Evolutionary conservation across 345 rosid species (phyloP).

Genomic region (Reutealis trisperma): DNA sequence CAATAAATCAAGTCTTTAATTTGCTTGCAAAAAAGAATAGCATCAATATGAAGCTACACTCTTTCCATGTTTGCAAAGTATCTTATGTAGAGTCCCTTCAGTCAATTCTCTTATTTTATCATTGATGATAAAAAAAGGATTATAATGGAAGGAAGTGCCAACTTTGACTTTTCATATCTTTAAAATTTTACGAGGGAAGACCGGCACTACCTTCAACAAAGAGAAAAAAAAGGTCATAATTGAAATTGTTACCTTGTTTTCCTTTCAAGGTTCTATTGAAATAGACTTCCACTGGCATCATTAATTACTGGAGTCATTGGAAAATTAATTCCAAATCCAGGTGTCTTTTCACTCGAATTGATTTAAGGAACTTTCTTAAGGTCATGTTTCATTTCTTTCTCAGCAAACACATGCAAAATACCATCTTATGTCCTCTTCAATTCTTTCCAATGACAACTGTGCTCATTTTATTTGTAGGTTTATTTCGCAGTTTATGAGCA

Average conservation of each 20-base stretch:
- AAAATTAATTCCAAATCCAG: background rate
- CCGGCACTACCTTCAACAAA: background rate
- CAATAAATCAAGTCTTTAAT: background rate
- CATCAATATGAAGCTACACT: constrained; percentile 3
- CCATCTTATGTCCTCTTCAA: constrained; percentile 15
- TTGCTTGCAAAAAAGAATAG: background rate
- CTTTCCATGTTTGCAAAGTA: constrained; percentile 1
- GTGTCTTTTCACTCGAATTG: constrained; percentile 2
- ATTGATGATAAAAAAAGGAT: background rate
- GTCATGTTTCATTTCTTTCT: background rate
- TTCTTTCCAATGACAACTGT: constrained; percentile 25
- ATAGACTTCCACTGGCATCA: background rate
- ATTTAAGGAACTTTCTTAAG: background rate
- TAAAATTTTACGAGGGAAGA: background rate
- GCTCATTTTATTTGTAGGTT: constrained; percentile 55
- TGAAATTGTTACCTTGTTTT: background rate
- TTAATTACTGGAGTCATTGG: background rate
- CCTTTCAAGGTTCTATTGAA: background rate
- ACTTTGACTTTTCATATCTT: background rate
- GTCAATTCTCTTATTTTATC: background rate
- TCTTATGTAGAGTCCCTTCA: background rate
- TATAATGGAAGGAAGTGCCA: background rate
- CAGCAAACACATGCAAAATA: constrained; percentile 1
- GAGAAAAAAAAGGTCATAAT: background rate
- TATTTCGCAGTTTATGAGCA: constrained; percentile 80